Evolutionary conservation across 768 basidiomycete species (phyloP), one percentile per base, ranked within the genome.

Genomic region (Mycena maculata): DNA sequence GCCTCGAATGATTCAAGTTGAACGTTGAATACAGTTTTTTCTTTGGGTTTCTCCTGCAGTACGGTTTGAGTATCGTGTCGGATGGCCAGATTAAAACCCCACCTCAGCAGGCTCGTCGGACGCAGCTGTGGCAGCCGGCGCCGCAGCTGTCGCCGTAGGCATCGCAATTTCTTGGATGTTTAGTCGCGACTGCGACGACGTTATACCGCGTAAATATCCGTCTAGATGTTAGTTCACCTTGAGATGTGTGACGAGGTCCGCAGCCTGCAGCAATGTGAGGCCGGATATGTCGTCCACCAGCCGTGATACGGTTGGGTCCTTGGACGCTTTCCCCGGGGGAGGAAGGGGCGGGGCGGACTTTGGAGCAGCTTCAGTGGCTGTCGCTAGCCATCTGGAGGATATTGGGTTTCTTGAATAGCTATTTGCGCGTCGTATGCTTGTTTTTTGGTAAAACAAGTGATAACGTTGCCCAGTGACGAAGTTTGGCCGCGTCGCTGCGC

Each of bases 111-210:
- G 86, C 68, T 88, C 90, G 61, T 92, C 93, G 2, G 81, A 82
- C 18, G 82, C 80, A 7, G 88, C 81, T 11, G 89, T 85, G 2
- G 86, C 82, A 10, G 87, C 82, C 1, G 88, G 81, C 3, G 88
- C 82, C 11, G 88, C 82, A 20, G 90, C 84, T n/a, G n/a, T n/a
- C 28, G 92, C 81, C 15, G 93, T 89, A 49, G 96, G 95, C 86
- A 98, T 88, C 20, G 95, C 95, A 75, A 99, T 94, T 84, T 99
- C 97, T 81, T 96, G 94, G 69, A 99, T 99, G 77, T 98, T 99
- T 65, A 99, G 79, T 66, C 93, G 91, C 54, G 94, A 85, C 97
- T 98, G 55, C 8, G 44, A 23, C 20, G 55, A 65, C 23, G 59
- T 25, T 61, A 47, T 30, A 38, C 38, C n/a, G 39, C 33, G 55